Conservation (phyloP, 352 stramenopile species). For the Stephanocyclus meneghinianus region DNA sequence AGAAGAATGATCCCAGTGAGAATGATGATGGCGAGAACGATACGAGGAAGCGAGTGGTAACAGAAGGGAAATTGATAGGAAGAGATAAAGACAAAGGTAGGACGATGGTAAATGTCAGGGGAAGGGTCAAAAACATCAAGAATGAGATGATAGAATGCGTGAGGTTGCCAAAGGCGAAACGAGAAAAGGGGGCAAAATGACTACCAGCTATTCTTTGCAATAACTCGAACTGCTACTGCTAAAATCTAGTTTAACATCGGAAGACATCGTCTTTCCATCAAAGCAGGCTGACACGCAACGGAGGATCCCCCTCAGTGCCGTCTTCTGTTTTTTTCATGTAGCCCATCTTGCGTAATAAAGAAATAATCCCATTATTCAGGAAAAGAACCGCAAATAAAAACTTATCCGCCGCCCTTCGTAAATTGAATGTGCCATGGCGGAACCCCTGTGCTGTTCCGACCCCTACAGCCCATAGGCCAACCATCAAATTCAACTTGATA, state of each 20-base stretch:
- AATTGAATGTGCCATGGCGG: conserved; percentile 23
- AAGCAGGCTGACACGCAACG: conserved; percentile 20
- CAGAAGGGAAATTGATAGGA: conserved; percentile 52
- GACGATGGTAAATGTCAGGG: conserved; percentile 71
- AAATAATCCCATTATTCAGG: conserved; percentile 39
- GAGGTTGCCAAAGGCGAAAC: conserved; percentile 68
- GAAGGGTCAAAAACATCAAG: conserved; percentile 68
- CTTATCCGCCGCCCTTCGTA: conserved; percentile 36
- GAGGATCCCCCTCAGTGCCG: conserved; percentile 16
- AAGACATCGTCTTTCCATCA: neutral
- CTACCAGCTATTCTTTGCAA: neutral
- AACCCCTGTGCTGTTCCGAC: conserved; percentile 34
- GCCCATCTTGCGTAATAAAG: conserved; percentile 28
- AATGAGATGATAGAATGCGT: conserved; percentile 67
- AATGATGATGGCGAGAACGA: too few species aligned
- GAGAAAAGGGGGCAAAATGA: conserved; percentile 62
- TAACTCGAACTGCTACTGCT: neutral
- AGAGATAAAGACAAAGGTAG: conserved; percentile 54
- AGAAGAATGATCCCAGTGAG: conserved; percentile 29
- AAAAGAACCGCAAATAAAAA: conserved; percentile 34
- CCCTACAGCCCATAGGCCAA: conserved; percentile 38
- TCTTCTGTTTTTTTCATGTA: conserved; percentile 18
- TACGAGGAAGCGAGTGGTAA: conserved; percentile 4
- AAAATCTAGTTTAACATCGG: neutral
- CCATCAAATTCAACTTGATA: conserved; percentile 42